A percentile compares a stretch with the other conserved stretches of the same genome.
phyloP scores from a whole-genome alignment of 1,284 basidiomycete genomes.

The Phenoliferia sp. region DNA sequence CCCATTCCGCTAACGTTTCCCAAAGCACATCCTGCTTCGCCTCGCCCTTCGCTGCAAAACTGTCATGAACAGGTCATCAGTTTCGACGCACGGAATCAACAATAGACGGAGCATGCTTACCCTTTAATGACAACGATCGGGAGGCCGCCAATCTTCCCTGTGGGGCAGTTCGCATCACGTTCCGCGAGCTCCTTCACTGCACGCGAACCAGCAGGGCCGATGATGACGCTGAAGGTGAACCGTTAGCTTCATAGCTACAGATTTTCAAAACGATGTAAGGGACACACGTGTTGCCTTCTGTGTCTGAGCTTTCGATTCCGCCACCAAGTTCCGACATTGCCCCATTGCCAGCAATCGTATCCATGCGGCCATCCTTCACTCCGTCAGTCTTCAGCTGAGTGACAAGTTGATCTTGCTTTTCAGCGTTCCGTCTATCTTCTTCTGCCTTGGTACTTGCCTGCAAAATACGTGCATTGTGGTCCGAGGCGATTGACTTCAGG shows the following conservation, averaged over 20 bases:
- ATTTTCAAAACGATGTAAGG: not conserved
- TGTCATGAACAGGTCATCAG: not conserved
- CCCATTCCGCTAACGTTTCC: slow-evolving; percentile 77
- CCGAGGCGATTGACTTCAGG: slow-evolving; percentile 47
- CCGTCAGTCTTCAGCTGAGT: slow-evolving; percentile 20
- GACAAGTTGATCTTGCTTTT: slow-evolving; percentile 32
- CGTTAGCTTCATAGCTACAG: not conserved
- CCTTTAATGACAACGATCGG: slow-evolving; percentile 62
- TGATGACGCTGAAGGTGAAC: slow-evolving; percentile 9
- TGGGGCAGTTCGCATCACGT: not conserved
- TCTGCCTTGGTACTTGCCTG: slow-evolving; percentile 5
- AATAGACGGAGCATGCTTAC: slow-evolving; percentile 12
- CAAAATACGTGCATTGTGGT: slow-evolving; percentile 1
- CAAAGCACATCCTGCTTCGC: slow-evolving; percentile 67
- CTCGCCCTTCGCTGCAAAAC: slow-evolving; percentile 60
- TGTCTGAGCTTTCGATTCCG: slow-evolving; percentile 28
- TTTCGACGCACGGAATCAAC: not conserved
- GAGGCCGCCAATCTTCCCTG: slow-evolving; percentile 55
- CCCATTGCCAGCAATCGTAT: slow-evolving; percentile 74
- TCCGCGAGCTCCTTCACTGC: slow-evolving; percentile 4
- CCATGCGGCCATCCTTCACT: slow-evolving; percentile 65
- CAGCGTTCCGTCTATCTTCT: slow-evolving; percentile 2
- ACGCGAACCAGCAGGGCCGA: slow-evolving; percentile 17
- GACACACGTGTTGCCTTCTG: slow-evolving; percentile 7
- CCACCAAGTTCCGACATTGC: slow-evolving; percentile 71